Evolutionary conservation across 805 yeast species (phyloP).

Genomic region (Yarrowia alimentaria): DNA sequence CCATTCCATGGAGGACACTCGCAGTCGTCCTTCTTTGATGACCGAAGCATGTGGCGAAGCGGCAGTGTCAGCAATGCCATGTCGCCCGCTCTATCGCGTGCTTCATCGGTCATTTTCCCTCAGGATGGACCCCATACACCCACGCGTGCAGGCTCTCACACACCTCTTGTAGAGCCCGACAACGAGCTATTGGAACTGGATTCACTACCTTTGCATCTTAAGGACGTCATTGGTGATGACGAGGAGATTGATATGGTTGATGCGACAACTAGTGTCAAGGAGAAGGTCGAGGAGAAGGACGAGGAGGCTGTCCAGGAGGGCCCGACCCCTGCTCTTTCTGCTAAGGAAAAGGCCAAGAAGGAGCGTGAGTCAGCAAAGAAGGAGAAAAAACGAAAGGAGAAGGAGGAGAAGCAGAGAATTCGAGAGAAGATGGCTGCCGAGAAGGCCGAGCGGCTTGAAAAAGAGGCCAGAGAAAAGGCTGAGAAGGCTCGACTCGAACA

Average conservation of each 20-base stretch:
- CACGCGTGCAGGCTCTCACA: conserved; percentile 17
- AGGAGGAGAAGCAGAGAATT: conserved; percentile 22
- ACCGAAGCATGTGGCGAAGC: conserved; percentile 21
- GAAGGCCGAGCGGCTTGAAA: conserved; percentile 24
- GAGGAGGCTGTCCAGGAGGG: not conserved
- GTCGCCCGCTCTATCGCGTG: conserved; percentile 20
- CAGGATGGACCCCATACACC: conserved; percentile 18
- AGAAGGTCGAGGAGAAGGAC: not conserved
- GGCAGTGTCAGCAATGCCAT: conserved; percentile 15
- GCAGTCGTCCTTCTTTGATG: conserved; percentile 26
- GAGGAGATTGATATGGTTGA: not conserved
- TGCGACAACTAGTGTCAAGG: not conserved
- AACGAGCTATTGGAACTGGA: conserved; percentile 18
- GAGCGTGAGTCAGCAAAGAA: conserved; percentile 23
- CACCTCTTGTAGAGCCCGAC: conserved; percentile 2
- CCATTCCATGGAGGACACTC: conserved; percentile 16
- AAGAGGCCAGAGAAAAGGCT: conserved; percentile 26
- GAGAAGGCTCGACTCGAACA: conserved; percentile 22
- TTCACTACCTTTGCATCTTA: conserved; percentile 17
- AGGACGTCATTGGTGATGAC: conserved; percentile 21
- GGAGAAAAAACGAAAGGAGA: conserved; percentile 23
- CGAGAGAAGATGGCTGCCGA: conserved; percentile 17
- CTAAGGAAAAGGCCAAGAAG: conserved; percentile 15
- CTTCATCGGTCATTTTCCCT: conserved; percentile 24
- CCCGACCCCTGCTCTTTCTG: not conserved